These are phyloP conservation scores for Stramenopiles sp. DNA, from an alignment of 352 stramenopile species.

Conservation along the genomic window DNA sequence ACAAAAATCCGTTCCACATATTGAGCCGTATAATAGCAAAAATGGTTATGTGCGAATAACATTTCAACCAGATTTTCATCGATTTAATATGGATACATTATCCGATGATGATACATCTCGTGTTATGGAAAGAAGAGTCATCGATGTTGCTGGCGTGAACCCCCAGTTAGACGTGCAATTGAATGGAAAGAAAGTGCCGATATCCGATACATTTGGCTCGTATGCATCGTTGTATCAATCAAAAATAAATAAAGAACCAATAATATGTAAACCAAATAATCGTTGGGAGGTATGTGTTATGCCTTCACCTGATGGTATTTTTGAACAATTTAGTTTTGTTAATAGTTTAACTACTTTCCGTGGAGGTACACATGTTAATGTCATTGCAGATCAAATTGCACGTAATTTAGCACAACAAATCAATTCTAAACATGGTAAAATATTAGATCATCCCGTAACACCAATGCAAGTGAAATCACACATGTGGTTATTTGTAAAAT, in stretches of 20 bases:
- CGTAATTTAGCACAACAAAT: conserved; percentile 61
- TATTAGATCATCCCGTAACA: conserved; percentile 70
- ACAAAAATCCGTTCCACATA: conserved; percentile 52
- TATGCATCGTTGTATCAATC: conserved; percentile 48
- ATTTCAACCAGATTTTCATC: conserved; percentile 79
- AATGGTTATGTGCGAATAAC: conserved; percentile 85
- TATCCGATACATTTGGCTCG: conserved; percentile 11
- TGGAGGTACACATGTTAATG: conserved; percentile 83
- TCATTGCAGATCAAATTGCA: conserved; percentile 65
- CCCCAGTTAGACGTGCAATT: conserved; percentile 75
- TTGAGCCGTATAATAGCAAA: conserved; percentile 48
- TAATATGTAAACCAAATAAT: conserved; percentile 88
- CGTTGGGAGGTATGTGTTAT: too few relatives aligned
- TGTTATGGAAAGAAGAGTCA: conserved; percentile 85
- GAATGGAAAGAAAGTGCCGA: conserved; percentile 66
- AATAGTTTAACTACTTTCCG: conserved; percentile 90
- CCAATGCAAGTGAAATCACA: conserved; percentile 90
- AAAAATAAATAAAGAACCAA: conserved; percentile 66
- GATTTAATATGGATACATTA: conserved; percentile 73
- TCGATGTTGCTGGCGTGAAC: conserved; percentile 84
- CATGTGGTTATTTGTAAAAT: conserved; percentile 84
- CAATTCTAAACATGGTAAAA: conserved; percentile 88
- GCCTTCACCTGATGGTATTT: too few relatives aligned
- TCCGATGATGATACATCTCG: conserved; percentile 77
- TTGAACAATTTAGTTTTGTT: conserved; percentile 91